Base-by-base conservation (phyloP, 176 grass and related monocot genomes). In the Phoenix roebelenii region DNA sequence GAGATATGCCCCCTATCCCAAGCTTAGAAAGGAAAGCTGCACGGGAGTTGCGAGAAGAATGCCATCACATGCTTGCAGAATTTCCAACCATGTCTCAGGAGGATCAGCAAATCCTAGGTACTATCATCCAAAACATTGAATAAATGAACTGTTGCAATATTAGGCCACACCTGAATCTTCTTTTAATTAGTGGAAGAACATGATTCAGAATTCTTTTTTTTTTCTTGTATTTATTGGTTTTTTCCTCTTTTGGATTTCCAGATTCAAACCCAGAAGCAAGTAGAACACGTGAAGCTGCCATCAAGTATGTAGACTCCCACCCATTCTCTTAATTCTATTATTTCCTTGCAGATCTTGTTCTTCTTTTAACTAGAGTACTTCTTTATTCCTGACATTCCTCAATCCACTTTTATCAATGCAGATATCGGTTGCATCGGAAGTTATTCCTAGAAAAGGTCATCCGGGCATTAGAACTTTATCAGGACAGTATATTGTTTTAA, bases 341-440 rank as follows among this genome's bases (percentile, higher is more conserved):
- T 19, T 54, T 54, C 2, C 18, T 54, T 23, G 25, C 51, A 32
- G n/a, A 6, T 63, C 15, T 5, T 55, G 23, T 26, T 24, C 18
- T 23, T 59, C 12, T 60, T 69, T 3, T 4, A 22, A 32, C 18
- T 10, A 60, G 7, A 7, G 10, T 44, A 12, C 35, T 44, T 44
- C 12, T 9, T 44, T 12, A 44, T 44, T 14, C 35, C 10, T 44
- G 9, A 22, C 49, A 57, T 51, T 65, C 19, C 32, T 63, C 25
- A 19, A 22, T 56, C 49, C 22, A n/a, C 29, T 55, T 14, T 39
- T 44, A 22, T 23, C 73, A 22, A 17, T 12, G 23, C 73, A 91
- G 92, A 74, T 97, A 91, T 69, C 77, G 86, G 15, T 64, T 96
- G 59, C 86, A 96, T 15, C 71, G 83, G 63, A 96, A 96, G 72